A percentile compares a stretch with the other conserved stretches of the same genome.
Conservation (phyloP, 768 basidiomycete genomes). For the Omphalotus guepiniiformis region DNA sequence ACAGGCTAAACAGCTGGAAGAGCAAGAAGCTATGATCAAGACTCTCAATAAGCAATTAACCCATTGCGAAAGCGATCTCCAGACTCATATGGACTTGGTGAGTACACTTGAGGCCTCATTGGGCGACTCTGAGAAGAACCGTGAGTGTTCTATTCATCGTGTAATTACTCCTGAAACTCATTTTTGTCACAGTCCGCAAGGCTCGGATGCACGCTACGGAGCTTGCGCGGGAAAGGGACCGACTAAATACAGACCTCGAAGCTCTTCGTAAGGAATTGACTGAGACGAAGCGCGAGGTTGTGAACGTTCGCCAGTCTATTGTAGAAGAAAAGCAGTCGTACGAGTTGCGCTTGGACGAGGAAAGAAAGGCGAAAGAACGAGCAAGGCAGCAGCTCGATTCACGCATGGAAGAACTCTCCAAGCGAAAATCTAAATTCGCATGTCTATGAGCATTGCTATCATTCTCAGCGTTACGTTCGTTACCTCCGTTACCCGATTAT, state of each 20-base stretch:
- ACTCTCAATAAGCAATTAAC: conserved; percentile 89
- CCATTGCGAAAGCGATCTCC: conserved; percentile 90
- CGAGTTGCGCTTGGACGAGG: conserved; percentile 80
- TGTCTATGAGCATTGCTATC: conserved; percentile 54
- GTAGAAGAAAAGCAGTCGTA: conserved; percentile 87
- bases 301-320: conserved; percentile 69
- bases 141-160: no score
- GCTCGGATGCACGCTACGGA: conserved; percentile 93
- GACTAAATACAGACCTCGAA: conserved; percentile 60
- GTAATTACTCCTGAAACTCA: no score
- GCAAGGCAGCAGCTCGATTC: conserved; percentile 82
- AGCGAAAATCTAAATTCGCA: conserved; percentile 89
- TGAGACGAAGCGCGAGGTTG: conserved; percentile 78
- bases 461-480: conserved; percentile 9
- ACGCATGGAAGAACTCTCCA: conserved; percentile 80
- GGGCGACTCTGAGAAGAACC: conserved; percentile 89
- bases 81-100: conserved; percentile 89
- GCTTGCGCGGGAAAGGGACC: conserved; percentile 81
- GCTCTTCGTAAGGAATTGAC: conserved; percentile 66
- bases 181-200: conserved; percentile 65
- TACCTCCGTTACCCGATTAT: background rate
- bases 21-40: conserved; percentile 89
- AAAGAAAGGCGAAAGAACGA: conserved; percentile 85
- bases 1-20: conserved; percentile 70
- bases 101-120: conserved; percentile 79